Evolutionary conservation across 352 stramenopile species (phyloP).

Genomic region (Phytopythium helicoides): DNA sequence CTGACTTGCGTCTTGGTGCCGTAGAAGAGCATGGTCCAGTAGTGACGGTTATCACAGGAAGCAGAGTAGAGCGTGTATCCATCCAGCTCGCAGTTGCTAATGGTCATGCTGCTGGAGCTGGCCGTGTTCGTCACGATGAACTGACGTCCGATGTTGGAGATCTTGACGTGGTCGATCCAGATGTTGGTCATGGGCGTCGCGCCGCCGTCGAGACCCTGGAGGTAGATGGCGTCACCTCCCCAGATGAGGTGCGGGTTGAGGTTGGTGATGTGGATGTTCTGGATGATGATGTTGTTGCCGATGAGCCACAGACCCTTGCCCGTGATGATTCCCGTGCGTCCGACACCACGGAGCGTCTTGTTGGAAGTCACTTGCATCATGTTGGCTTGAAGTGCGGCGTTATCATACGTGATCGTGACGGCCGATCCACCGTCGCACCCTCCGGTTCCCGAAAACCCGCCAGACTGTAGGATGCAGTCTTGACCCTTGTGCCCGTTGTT

Average conservation of each 20-base stretch:
- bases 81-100: slow-evolving; percentile 55
- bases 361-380: slow-evolving; percentile 17
- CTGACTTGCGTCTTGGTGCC: slow-evolving; percentile 32
- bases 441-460: slow-evolving; percentile 31
- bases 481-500: slow-evolving; percentile 27
- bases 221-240: slow-evolving; percentile 32
- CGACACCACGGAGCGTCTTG: slow-evolving; percentile 16
- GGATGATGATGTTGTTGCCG: slow-evolving; percentile 31
- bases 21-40: slow-evolving; percentile 47
- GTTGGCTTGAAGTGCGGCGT: slow-evolving; percentile 9
- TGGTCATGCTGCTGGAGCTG: slow-evolving; percentile 30
- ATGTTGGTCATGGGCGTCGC: slow-evolving; percentile 19
- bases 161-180: slow-evolving; percentile 39
- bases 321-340: slow-evolving; percentile 11
- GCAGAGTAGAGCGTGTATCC: slow-evolving; percentile 36
- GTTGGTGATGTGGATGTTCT: slow-evolving; percentile 40
- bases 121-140: slow-evolving; percentile 36
- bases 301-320: slow-evolving; percentile 13
- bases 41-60: slow-evolving; percentile 38
- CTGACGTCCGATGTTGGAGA: slow-evolving; percentile 26
- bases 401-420: slow-evolving; percentile 43
- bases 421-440: slow-evolving; percentile 29
- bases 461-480: slow-evolving; percentile 25
- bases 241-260: slow-evolving; percentile 37
- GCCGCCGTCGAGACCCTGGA: slow-evolving; percentile 19